These are phyloP conservation scores for Fusarium siculi DNA, from an alignment of 2,329 filamentous ascomycete species.

Conservation along the genomic window DNA sequence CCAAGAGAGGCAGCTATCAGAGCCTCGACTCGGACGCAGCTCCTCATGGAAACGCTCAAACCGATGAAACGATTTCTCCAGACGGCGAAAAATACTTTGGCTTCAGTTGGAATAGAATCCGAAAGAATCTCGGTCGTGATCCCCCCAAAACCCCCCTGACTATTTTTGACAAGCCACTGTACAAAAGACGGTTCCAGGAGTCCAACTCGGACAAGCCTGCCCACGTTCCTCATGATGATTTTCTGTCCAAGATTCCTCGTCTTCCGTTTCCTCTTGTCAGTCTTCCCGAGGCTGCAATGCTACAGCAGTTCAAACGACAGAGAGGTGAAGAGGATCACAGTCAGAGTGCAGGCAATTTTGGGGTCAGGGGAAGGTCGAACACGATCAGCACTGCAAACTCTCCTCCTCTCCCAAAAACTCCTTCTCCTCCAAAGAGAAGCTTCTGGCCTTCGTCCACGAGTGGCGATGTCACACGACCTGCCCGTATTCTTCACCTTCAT, in stretches of 20 bases:
- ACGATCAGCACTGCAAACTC: conserved; percentile 48
- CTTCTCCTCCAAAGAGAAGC: conserved; percentile 35
- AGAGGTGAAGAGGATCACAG: conserved; percentile 53
- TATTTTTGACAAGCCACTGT: conserved; percentile 41
- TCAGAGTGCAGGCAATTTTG: conserved; percentile 44
- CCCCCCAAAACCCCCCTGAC: conserved; percentile 36
- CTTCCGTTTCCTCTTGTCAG: conserved; percentile 53
- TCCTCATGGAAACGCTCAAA: neutral
- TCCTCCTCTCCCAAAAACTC: conserved; percentile 40
- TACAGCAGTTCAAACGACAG: conserved; percentile 48
- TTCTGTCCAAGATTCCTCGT: conserved; percentile 39
- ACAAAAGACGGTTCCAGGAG: conserved; percentile 28
- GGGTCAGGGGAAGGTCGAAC: conserved; percentile 37
- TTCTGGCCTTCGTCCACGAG: conserved; percentile 4
- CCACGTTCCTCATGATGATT: conserved; percentile 40
- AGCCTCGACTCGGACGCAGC: conserved; percentile 46
- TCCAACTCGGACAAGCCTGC: conserved; percentile 7
- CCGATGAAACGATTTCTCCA: neutral
- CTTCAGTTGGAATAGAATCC: conserved; percentile 44
- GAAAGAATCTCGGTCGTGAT: conserved; percentile 37
- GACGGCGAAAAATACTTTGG: conserved; percentile 27
- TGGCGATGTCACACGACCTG: conserved; percentile 19
- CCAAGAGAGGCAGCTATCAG: conserved; percentile 45
- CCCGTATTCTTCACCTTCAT: conserved; percentile 24
- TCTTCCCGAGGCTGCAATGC: conserved; percentile 50